These are phyloP conservation scores for Xylariaceae sp. DNA, from an alignment of 2,329 filamentous ascomycete species.

Conservation along the genomic window DNA sequence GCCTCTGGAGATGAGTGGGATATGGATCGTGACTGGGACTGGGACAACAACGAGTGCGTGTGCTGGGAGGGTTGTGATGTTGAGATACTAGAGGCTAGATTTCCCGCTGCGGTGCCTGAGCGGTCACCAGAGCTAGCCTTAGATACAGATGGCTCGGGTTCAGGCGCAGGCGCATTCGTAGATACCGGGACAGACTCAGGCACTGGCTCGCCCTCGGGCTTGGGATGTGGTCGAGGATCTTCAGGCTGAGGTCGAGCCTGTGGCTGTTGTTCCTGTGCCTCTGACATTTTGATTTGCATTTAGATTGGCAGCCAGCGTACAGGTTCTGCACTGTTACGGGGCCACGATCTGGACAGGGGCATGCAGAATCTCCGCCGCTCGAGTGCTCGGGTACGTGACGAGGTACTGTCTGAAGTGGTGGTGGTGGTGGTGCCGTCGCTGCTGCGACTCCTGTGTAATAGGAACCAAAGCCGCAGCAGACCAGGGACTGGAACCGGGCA, in stretches of 20 bases:
- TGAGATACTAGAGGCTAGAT: no score
- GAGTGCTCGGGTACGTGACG: neutral
- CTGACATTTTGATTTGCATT: constrained; percentile 36
- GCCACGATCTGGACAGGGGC: constrained; percentile 33
- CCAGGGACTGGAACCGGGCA: constrained; percentile 25
- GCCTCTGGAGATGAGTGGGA: constrained; percentile 11
- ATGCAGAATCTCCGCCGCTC: constrained; percentile 23
- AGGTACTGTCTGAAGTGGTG: neutral
- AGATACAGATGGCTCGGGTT: no score
- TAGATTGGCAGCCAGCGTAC: constrained; percentile 27
- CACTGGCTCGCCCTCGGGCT: neutral
- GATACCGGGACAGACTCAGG: no score
- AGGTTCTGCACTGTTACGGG: constrained; percentile 25
- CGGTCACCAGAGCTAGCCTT: no score
- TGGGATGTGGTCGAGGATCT: constrained; percentile 7
- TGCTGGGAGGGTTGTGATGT: no score
- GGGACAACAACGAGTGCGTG: no score
- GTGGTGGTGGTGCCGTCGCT: constrained; percentile 6
- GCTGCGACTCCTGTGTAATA: constrained; percentile 25
- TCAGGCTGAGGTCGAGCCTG: constrained; percentile 33
- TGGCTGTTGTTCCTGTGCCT: constrained; percentile 34
- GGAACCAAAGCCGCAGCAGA: constrained; percentile 32
- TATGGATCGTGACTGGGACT: neutral
- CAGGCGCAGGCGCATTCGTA: no score
- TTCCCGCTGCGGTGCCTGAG: no score